Conservation (phyloP, 2,329 filamentous ascomycete species). For the Diaporthe longicolla region DNA sequence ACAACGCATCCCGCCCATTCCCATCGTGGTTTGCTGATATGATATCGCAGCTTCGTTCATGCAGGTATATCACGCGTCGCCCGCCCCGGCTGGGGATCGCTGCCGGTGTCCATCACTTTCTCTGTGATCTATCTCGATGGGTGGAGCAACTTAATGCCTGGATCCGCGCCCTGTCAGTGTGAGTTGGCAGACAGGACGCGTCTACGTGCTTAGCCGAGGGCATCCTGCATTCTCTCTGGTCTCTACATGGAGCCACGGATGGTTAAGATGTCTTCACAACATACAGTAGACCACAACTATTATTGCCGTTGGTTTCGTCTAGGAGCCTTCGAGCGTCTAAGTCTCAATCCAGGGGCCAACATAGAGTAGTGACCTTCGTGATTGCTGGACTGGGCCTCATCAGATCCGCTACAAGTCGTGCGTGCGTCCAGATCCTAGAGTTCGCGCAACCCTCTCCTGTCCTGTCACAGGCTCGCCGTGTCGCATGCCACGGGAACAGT, state of each 20-base stretch:
- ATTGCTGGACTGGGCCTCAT: too few relatives aligned
- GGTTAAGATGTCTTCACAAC: too few relatives aligned
- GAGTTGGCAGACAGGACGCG: constrained; percentile 4
- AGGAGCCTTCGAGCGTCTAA: too few relatives aligned
- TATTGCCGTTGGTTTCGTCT: too few relatives aligned
- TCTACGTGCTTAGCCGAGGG: not conserved
- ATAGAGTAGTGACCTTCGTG: too few relatives aligned
- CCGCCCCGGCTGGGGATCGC: constrained; percentile 10
- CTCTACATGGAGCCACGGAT: not conserved
- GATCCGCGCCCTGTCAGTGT: constrained; percentile 9
- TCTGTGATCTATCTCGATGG: not conserved
- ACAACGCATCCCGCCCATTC: constrained; percentile 11
- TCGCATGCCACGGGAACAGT: not conserved
- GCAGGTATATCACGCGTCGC: constrained; percentile 11
- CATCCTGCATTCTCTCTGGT: too few relatives aligned
- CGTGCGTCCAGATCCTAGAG: not conserved
- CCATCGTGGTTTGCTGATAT: not conserved
- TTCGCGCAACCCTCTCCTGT: not conserved
- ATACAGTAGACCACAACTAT: not conserved
- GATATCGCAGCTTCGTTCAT: constrained; percentile 14
- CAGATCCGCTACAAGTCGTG: too few relatives aligned
- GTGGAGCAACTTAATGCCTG: not conserved
- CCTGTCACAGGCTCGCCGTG: not conserved
- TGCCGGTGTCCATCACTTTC: not conserved
- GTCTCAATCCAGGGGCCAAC: too few relatives aligned